Evolutionary conservation across 1,139 yeast genomes (phyloP), one percentile per base, ranked within the genome.

Genomic region (Meyerozyma guilliermondii): DNA sequence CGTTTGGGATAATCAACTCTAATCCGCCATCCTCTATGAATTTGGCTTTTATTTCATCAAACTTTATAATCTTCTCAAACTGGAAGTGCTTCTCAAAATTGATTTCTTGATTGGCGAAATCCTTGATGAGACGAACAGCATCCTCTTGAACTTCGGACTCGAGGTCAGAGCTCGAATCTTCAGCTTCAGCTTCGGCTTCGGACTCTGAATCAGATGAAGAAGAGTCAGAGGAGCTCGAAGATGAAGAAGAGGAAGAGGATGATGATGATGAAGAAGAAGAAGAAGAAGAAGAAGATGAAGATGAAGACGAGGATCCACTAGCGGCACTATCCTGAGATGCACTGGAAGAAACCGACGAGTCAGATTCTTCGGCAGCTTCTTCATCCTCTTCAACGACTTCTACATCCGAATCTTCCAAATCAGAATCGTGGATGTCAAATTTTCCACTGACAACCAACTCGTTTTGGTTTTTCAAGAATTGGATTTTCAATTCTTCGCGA

Each of bases 71-170:
- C 55, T 71, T 70, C 46, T 68, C 76, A 51, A 72, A 72, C 48
- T 66, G 66, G 55, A 71, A 71, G 46, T 67, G 71, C 57, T 72
- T 72, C 54, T 71, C 76, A 47, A 72, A 72, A 44, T 59, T 61
- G 47, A 72, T 65, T 56, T 69, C 76, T 45, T 67, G 66, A 46
- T 69, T 66, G 43, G 61, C 54, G 55, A 60, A 71, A 41, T 71
- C 74, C 49, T 62, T 59, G 46, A 69, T 71, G 41, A 71, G 62
- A 34, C 59, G 52, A 49, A 63, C 58, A 13, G 74, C 68, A 43
- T 72, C 78, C 55, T 72, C 77, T 49, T 59, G 56, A 53, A 65
- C 71, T 23, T 64, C 67, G 7, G 48, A 39, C 17, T 59, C 63
- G 14, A 54, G 50, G 8, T 56, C 62, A 18, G 43, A 39, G 38